phyloP scores from a whole-genome alignment of 257 asterid genomes.

The Capsicum pubescens region DNA sequence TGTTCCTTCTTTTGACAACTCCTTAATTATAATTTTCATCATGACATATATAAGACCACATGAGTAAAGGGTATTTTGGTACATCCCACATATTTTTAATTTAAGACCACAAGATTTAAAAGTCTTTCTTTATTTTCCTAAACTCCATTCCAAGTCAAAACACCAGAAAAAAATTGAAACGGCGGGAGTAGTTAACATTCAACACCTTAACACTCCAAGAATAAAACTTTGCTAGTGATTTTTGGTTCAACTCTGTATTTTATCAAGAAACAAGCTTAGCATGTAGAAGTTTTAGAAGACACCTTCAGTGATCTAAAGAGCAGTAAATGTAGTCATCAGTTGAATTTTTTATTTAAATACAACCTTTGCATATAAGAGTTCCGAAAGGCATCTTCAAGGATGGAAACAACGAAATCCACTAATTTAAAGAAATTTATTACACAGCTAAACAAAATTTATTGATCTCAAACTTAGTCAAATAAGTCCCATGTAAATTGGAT shows the following conservation, averaged over 20 bases:
- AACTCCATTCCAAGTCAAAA: too few species aligned
- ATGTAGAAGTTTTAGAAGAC: not conserved
- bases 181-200: not conserved
- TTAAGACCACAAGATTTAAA: too few species aligned
- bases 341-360: not conserved
- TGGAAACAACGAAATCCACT: not conserved
- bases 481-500: not conserved
- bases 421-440: not conserved
- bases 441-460: not conserved
- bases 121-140: too few species aligned
- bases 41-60: too few species aligned
- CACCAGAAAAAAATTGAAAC: too few species aligned
- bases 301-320: not conserved
- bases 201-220: not conserved
- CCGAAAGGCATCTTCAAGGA: not conserved
- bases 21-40: too few species aligned
- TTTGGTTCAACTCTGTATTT: not conserved
- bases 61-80: too few species aligned
- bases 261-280: not conserved
- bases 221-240: not conserved
- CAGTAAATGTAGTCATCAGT: not conserved
- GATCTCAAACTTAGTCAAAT: not conserved
- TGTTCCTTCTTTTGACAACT: too few species aligned
- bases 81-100: too few species aligned
- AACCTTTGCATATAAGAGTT: not conserved